Evolutionary conservation across 1,139 yeast genomes (phyloP).

Genomic region (Sugiyamaella neomexicana): DNA sequence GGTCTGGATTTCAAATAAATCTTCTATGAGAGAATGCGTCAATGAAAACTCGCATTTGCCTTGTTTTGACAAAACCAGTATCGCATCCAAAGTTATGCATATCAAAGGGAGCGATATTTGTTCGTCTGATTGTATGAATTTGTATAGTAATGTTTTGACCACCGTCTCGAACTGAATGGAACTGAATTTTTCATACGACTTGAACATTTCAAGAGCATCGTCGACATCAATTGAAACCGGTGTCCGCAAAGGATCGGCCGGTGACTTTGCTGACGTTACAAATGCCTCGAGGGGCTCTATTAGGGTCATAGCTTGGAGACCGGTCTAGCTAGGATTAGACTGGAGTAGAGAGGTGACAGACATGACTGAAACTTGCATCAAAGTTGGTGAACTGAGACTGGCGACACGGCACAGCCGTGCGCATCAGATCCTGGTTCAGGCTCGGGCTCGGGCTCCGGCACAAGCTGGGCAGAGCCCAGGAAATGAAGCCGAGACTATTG

Average conservation of each 20-base stretch:
- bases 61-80: conserved; percentile 22
- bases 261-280: conserved; percentile 1
- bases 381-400: conserved; percentile 1
- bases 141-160: conserved; percentile 10
- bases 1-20: conserved; percentile 40
- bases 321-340: not conserved
- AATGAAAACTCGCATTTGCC: conserved; percentile 31
- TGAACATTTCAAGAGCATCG: not conserved
- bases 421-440: not conserved
- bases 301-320: not conserved
- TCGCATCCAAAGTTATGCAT: conserved; percentile 25
- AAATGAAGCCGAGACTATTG: too few species aligned
- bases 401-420: not conserved
- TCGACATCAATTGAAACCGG: not conserved
- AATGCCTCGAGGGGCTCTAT: conserved; percentile 12
- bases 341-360: not conserved
- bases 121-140: conserved; percentile 8
- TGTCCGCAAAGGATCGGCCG: conserved; percentile 1
- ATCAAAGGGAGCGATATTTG: conserved; percentile 8
- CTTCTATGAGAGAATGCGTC: conserved; percentile 39
- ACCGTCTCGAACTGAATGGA: conserved; percentile 7
- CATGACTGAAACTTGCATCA: not conserved
- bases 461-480: too few species aligned
- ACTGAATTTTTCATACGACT: not conserved
- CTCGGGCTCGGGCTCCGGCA: too few species aligned